A percentile compares a stretch with the other conserved stretches of the same genome.
Conservation (phyloP, 176 grass and related monocot species). For the Poa annua region DNA sequence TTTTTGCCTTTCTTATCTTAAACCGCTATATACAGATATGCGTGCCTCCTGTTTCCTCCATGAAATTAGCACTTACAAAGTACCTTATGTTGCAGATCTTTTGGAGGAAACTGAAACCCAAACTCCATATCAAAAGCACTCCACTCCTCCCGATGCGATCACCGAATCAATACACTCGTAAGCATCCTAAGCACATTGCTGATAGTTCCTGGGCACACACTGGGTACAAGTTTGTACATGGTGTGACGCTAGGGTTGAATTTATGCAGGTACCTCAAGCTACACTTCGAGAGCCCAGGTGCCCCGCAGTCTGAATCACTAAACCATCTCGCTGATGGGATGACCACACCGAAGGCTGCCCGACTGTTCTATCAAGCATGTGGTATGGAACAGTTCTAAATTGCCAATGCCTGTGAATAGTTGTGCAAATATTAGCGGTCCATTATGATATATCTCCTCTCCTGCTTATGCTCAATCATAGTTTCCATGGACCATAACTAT, state of each 20-base stretch:
- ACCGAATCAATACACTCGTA: conserved; percentile 73
- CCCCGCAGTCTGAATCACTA: conserved; percentile 66
- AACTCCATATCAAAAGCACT: conserved; percentile 53
- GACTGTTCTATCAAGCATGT: conserved; percentile 88
- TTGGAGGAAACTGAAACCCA: conserved; percentile 83
- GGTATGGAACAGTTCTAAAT: conserved; percentile 51
- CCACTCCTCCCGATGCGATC: conserved; percentile 45
- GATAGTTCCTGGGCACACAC: conserved; percentile 20
- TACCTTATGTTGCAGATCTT: conserved; percentile 52
- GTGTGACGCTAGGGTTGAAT: conserved; percentile 41
- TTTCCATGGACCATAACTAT: conserved; percentile 25
- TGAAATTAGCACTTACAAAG: conserved; percentile 11
- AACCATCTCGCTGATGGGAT: conserved; percentile 69
- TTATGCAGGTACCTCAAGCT: conserved; percentile 69
- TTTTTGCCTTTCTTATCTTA: conserved; percentile 8
- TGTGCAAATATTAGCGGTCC: background rate
- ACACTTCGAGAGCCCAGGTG: conserved; percentile 77
- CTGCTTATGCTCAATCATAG: background rate
- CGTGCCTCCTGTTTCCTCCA: conserved; percentile 21
- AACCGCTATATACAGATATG: conserved; percentile 5
- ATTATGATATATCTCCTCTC: conserved; percentile 7
- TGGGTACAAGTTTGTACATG: conserved; percentile 16
- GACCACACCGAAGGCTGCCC: conserved; percentile 59
- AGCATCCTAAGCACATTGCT: conserved; percentile 40
- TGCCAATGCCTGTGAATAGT: background rate